phyloP scores from a whole-genome alignment of 768 basidiomycete species.

The Leccinum pellstonianum region DNA sequence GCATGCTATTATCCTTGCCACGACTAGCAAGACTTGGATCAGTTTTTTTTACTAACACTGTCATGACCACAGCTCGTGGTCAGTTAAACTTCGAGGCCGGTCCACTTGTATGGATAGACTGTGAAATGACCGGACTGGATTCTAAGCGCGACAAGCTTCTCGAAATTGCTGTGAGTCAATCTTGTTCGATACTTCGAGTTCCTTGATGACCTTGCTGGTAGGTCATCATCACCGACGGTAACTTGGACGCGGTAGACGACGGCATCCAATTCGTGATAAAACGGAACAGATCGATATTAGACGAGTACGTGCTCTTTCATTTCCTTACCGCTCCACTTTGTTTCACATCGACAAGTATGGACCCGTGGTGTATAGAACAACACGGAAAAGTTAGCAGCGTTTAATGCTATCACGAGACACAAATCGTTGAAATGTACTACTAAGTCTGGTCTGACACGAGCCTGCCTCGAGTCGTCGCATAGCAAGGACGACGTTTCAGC shows the following conservation, averaged over 20 bases:
- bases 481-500: constrained; percentile 57
- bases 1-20: too few relatives aligned
- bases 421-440: neutral
- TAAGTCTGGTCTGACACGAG: constrained; percentile 79
- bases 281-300: constrained; percentile 66
- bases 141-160: constrained; percentile 65
- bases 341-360: constrained; percentile 56
- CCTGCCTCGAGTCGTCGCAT: constrained; percentile 72
- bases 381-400: constrained; percentile 61
- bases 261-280: constrained; percentile 76
- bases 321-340: neutral
- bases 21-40: too few relatives aligned
- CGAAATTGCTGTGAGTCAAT: constrained; percentile 62
- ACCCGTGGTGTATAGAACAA: constrained; percentile 81
- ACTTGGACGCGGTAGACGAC: constrained; percentile 76
- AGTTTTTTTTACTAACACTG: too few relatives aligned
- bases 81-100: constrained; percentile 11
- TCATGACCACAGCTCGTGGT: neutral
- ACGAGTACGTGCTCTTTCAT: constrained; percentile 49
- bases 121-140: constrained; percentile 84
- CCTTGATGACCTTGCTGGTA: constrained; percentile 27
- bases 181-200: neutral
- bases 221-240: constrained; percentile 86
- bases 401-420: neutral
- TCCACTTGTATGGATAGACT: constrained; percentile 66